phyloP scores from a whole-genome alignment of 129 eudicot genomes.

The Calendula officinalis region DNA sequence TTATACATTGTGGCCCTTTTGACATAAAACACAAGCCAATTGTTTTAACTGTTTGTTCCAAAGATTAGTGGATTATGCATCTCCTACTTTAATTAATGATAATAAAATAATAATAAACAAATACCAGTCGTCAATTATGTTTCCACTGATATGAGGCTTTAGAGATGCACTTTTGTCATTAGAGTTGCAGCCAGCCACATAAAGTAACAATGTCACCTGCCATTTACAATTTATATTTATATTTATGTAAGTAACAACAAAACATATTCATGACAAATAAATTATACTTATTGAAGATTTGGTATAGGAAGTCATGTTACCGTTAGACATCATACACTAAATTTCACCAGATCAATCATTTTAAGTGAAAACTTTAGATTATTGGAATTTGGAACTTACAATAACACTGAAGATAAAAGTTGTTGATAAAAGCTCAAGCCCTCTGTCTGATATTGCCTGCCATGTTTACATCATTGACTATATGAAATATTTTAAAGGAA shows the following conservation, averaged over 20 bases:
- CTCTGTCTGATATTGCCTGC: slow-evolving; percentile 94
- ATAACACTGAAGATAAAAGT: slow-evolving; percentile 72
- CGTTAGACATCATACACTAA: background rate
- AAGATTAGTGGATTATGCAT: slow-evolving; percentile 6
- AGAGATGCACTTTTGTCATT: slow-evolving; percentile 62
- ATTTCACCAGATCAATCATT: background rate
- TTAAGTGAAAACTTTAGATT: background rate
- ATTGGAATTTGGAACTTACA: slow-evolving; percentile 50
- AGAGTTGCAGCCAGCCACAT: slow-evolving; percentile 60
- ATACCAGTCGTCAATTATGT: slow-evolving; percentile 86
- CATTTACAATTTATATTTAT: slow-evolving; percentile 26
- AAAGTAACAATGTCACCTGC: slow-evolving; percentile 77
- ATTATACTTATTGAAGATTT: background rate
- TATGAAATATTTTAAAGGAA: background rate
- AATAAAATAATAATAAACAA: background rate
- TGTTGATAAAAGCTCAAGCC: slow-evolving; percentile 82
- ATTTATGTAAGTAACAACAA: background rate
- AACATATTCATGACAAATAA: slow-evolving; percentile 3
- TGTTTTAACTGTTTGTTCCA: background rate
- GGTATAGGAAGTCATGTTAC: background rate
- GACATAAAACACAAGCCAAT: too few species aligned
- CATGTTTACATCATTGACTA: background rate
- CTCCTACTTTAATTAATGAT: background rate
- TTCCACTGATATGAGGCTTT: slow-evolving; percentile 72
- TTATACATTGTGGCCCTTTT: too few species aligned